Conservation (phyloP, 768 basidiomycete genomes). For the Saitozyma sp. region DNA sequence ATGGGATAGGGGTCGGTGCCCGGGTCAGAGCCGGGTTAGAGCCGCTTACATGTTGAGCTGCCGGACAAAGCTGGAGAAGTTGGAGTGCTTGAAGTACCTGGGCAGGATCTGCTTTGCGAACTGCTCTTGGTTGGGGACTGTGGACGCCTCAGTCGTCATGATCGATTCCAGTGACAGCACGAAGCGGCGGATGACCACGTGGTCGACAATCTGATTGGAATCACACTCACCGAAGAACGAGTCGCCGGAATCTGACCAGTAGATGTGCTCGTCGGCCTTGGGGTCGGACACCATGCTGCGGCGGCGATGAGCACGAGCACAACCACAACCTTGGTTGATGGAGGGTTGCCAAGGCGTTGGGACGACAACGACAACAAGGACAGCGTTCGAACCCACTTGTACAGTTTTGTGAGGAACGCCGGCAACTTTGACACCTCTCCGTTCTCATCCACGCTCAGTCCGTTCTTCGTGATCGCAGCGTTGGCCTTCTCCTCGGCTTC, state of each 20-base stretch:
- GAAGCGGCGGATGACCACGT: neutral
- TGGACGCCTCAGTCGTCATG: conserved; percentile 6
- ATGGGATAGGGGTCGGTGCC: too few relatives aligned
- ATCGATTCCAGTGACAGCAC: neutral
- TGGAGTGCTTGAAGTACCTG: conserved; percentile 54
- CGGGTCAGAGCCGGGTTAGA: too few relatives aligned
- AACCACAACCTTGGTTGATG: neutral
- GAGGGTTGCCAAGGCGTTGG: neutral
- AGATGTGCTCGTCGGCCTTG: conserved; percentile 75
- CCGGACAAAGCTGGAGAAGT: conserved; percentile 53
- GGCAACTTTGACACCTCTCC: conserved; percentile 60
- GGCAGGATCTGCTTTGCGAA: conserved; percentile 72
- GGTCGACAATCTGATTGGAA: too few relatives aligned
- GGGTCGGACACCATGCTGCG: conserved; percentile 87
- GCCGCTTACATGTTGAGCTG: conserved; percentile 48
- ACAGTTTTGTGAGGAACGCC: conserved; percentile 89
- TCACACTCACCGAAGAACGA: conserved; percentile 75
- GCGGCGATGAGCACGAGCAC: conserved; percentile 3
- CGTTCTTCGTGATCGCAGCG: conserved; percentile 20
- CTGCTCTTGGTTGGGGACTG: conserved; percentile 87
- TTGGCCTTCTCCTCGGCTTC: conserved; percentile 8
- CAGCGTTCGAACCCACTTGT: conserved; percentile 63
- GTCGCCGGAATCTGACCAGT: conserved; percentile 88
- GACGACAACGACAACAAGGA: too few relatives aligned
- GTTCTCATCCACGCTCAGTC: conserved; percentile 43